These are phyloP conservation scores for Aspergillus eucalypticola DNA, from an alignment of 2,329 filamentous ascomycete genomes.

Conservation along the genomic window DNA sequence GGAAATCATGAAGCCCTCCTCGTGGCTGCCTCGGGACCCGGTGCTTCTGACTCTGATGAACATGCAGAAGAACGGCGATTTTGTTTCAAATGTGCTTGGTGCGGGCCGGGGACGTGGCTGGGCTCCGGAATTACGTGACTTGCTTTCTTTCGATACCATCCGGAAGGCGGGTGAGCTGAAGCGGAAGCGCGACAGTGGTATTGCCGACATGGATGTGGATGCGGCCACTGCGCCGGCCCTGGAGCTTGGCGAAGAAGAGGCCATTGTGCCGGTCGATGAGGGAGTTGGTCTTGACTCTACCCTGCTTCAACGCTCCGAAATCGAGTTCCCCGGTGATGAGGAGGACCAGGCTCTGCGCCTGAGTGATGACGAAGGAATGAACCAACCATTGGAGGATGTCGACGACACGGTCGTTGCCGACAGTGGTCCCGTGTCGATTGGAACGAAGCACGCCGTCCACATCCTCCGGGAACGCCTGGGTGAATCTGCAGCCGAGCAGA, in stretches of 20 bases:
- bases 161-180: slow-evolving; percentile 79
- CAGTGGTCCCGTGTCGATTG: slow-evolving; percentile 81
- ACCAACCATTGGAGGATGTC: slow-evolving; percentile 61
- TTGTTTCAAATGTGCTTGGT: slow-evolving; percentile 82
- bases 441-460: slow-evolving; percentile 94
- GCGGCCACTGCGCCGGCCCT: slow-evolving; percentile 63
- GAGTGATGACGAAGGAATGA: slow-evolving; percentile 50
- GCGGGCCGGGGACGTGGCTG: slow-evolving; percentile 76
- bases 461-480: slow-evolving; percentile 88
- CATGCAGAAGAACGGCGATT: slow-evolving; percentile 87
- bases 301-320: slow-evolving; percentile 57
- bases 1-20: slow-evolving; percentile 78
- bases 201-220: slow-evolving; percentile 74
- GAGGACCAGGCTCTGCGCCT: slow-evolving; percentile 46
- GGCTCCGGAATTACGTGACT: slow-evolving; percentile 90
- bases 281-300: slow-evolving; percentile 54
- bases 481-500: slow-evolving; percentile 64
- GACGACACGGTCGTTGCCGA: slow-evolving; percentile 85
- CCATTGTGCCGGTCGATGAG: slow-evolving; percentile 49
- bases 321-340: slow-evolving; percentile 65
- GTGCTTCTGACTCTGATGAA: slow-evolving; percentile 84
- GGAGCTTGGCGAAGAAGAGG: slow-evolving; percentile 66
- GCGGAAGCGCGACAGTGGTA: slow-evolving; percentile 86
- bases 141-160: slow-evolving; percentile 83
- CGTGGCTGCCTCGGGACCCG: slow-evolving; percentile 84